Base-by-base conservation (phyloP, 306 rosid species). In the Vicia sativa region DNA sequence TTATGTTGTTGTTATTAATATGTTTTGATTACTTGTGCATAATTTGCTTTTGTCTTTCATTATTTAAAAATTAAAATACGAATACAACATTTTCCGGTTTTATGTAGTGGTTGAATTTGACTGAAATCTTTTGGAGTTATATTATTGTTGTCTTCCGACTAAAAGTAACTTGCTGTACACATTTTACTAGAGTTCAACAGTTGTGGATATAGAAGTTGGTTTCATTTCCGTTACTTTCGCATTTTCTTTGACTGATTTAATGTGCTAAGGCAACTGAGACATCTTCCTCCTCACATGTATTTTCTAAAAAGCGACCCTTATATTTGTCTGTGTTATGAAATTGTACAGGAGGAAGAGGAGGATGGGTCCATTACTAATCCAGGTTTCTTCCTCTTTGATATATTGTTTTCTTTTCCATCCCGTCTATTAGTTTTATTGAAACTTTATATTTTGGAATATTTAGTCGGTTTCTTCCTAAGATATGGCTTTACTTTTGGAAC, bases 311-410 rank as follows among this genome's bases (percentile, higher is more conserved):
- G 2, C 61, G 54, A 50, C 53, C 60, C 74, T 75, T 65, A 28
- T 49, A 62, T 69, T 35, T 43, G 12, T 65, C 72, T 39, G 14
- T 77, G 60, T 25, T 78, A 38, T 78, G 43, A 57, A 63, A 56
- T 44, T 73, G 26, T 62, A 81, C 87, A 95, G 99, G 99, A 95
- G 60, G 98, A 93, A 15, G 97, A 95, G 5, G 68, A 11, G 18
- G 99, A 88, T 62, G 97, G 84, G 31, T 62, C 70, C 18, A 52
- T 78, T 11, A 66, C 68, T 19, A 53, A 55, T 71, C 89, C 95
- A 88, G 99, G 99, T 95, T 73, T 78, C 50, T 78, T 62, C 83
- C 86, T 65, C 49, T 39, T 19, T 45, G 18, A 29, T 60, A 55
- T 18, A 4, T 46, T 39, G 46, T 72, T 28, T 43, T 55, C 70